Evolutionary conservation across 441 rosid species (phyloP), one percentile per base, ranked within the genome.

Genomic region (Brassica hybrid): DNA sequence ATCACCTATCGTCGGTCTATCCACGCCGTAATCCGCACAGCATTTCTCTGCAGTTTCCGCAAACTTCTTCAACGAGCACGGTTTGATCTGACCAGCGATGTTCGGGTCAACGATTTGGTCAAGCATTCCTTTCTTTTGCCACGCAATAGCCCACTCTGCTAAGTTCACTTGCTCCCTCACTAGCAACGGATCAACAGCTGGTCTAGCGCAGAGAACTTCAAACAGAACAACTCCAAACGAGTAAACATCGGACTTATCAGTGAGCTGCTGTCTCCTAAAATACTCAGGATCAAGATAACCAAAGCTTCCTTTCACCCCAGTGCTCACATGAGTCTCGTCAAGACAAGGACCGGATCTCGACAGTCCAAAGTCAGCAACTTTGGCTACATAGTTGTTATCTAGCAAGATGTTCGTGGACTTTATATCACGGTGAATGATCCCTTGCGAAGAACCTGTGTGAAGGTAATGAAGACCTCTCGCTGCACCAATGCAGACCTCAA

Each of bases 351-450:
- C 98, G 0, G 94, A 87, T 84, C 96, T 89, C 1, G 97, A 94
- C 66, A 94, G 94, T 76, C 98, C 98, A 67, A 94, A 94, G 84
- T 94, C 97, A 16, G 98, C 96, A 65, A 94, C 98, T 88, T 94
- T 94, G 60, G 97, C 91, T 23, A 73, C 86, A 36, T 85, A 83
- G 69, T 86, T 88, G 70, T 86, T 86, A 58, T 94, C 94, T 2
- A 94, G 89, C 72, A 94, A 71, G 75, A 94, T 94, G 75, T 92
- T 94, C 13, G 98, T 90, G 7, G 98, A 94, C 74, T 94, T 94
- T 1, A 94, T 89, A 86, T 94, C 98, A 1, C 98, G 94, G 76
- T 94, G 98, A 71, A 94, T 94, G 83, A 94, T 86, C 4, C 98
- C 98, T 79, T 88, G 96, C 0, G 91, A 86, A 68, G 97, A 94